These are phyloP conservation scores for Scheffersomyces amazonensis DNA, from an alignment of 805 yeast genomes.

Conservation along the genomic window DNA sequence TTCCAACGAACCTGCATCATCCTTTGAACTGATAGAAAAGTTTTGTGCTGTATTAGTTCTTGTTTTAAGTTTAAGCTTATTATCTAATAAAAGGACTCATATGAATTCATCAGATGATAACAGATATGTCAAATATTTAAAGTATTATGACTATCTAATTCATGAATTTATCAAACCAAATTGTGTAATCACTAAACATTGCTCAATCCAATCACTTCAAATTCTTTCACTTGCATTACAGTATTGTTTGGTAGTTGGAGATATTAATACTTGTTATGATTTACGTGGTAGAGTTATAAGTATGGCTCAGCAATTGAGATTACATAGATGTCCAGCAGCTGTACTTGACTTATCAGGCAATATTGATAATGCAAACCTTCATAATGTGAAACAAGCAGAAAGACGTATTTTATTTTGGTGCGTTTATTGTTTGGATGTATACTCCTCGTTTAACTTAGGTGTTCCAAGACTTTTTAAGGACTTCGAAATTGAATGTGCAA, in stretches of 20 bases:
- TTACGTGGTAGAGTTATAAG: conserved; percentile 72
- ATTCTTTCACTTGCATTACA: conserved; percentile 65
- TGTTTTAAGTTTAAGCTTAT: conserved; percentile 46
- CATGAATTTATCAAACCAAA: conserved; percentile 61
- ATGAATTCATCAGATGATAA: conserved; percentile 12
- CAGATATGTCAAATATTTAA: conserved; percentile 21
- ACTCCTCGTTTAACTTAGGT: conserved; percentile 73
- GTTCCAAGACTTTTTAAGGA: conserved; percentile 80
- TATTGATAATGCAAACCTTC: conserved; percentile 36
- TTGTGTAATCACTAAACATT: conserved; percentile 51
- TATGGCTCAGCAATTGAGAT: conserved; percentile 81
- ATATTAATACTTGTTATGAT: conserved; percentile 69
- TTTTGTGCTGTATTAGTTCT: conserved; percentile 54
- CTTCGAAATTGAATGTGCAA: conserved; percentile 80
- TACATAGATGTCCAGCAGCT: conserved; percentile 85
- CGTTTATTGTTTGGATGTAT: conserved; percentile 71
- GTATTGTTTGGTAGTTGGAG: conserved; percentile 72
- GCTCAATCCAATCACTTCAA: conserved; percentile 69
- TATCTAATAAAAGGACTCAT: conserved; percentile 39
- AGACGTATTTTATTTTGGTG: conserved; percentile 85
- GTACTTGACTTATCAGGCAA: conserved; percentile 58
- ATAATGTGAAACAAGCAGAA: conserved; percentile 74
- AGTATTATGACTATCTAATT: conserved; percentile 58
- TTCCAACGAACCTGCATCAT: conserved; percentile 4
- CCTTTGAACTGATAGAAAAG: conserved; percentile 42